Base-by-base conservation (phyloP, 2,329 filamentous ascomycete species). In the Exophiala alcalophila region DNA sequence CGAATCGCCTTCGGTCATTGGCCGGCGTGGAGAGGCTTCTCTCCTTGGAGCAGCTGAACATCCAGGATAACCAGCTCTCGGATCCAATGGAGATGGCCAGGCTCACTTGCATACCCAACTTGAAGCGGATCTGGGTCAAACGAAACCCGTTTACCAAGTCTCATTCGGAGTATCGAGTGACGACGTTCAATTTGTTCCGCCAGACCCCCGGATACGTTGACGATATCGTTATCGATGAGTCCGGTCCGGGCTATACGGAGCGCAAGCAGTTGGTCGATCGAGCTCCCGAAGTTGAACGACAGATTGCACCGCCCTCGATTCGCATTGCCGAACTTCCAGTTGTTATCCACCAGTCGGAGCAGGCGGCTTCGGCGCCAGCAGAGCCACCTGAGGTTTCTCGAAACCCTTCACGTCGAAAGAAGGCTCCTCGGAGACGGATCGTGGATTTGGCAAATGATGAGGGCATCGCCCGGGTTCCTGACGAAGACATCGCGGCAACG, bases 101-200 rank as follows among this genome's bases (percentile, higher is more conserved):
- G 45, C 72, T 98, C 45, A 96, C 91, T 1, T 83, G 84, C 38
- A 89, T 96, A 37, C 90, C 92, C 18, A 86, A 96, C 39, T 84
- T 98, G 53, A 82, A 83, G 46, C 91, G 97, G 63, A 83, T 98
- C 21, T 98, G 90, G 76, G 84, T 98, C 11, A 79, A 85, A 49
- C 87, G 88, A 15, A 98, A 98, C 58, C 87, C 90, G 0, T 96
- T 97, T 58, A 86, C 84, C 29, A 87, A 86, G 56, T 90, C 88
- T 1, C 87, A 96, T 61, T 76, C 83, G 46, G 81, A 84, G 56
- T 94, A 95, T 61, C 81, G 92, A 34, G 75, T 94, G 52, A 86
- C 82, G 14, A 94, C 97, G 50, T 96, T 98, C 79, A 98, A 97
- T 58, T 74, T 97, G 2, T 98, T 98, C 73, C 81, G 92, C 51